These are phyloP conservation scores for Yamadazyma sp. DNA, from an alignment of 1,139 yeast genomes.

Conservation along the genomic window DNA sequence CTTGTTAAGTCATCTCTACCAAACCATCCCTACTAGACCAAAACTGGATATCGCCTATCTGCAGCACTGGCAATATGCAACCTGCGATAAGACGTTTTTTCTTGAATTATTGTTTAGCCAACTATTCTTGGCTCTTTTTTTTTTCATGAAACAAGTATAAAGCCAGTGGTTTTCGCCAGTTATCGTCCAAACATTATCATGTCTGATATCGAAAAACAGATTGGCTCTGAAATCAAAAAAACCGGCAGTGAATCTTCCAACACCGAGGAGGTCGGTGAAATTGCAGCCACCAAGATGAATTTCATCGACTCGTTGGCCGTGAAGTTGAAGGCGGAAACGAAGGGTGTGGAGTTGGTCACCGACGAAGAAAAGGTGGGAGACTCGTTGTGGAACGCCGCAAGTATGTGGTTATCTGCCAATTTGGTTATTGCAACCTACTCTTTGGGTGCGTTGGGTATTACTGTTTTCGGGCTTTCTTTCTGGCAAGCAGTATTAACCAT, in stretches of 20 bases:
- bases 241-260: constrained; percentile 1
- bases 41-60: no score
- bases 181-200: constrained; percentile 1
- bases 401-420: constrained; percentile 94
- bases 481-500: constrained; percentile 65
- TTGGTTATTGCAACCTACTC: constrained; percentile 83
- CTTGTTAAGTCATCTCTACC: no score
- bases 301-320: constrained; percentile 30
- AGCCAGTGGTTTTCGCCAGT: neutral
- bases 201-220: constrained; percentile 10
- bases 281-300: constrained; percentile 6
- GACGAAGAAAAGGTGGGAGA: constrained; percentile 65
- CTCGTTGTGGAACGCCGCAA: constrained; percentile 67
- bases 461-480: constrained; percentile 55
- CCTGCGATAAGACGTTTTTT: no score
- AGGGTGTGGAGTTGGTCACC: constrained; percentile 69
- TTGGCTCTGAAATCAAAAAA: constrained; percentile 3
- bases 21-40: no score
- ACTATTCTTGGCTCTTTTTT: constrained; percentile 2
- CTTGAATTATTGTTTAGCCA: neutral
- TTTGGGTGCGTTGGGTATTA: constrained; percentile 76
- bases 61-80: no score
- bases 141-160: no score
- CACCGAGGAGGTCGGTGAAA: constrained; percentile 6
- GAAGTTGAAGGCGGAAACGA: constrained; percentile 54